A percentile compares a stretch with the other conserved stretches of the same genome.
These are phyloP conservation scores for Graphilbum ipis-grandicollis DNA, from an alignment of 2,329 filamentous ascomycete species.

Conservation along the genomic window DNA sequence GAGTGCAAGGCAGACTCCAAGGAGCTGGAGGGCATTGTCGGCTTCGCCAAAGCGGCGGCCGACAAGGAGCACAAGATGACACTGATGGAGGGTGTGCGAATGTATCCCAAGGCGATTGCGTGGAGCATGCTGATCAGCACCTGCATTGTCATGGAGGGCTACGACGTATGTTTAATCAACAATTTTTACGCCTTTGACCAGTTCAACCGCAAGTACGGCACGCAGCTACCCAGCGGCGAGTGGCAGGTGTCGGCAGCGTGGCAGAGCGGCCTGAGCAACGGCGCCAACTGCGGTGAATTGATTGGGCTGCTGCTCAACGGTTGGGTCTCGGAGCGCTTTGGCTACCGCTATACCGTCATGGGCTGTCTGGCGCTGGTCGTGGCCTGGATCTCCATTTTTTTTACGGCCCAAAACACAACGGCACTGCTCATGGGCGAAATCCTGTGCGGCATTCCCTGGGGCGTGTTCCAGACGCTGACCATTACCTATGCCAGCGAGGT, in stretches of 20 bases:
- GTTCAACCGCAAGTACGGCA: constrained; percentile 41
- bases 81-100: constrained; percentile 55
- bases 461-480: constrained; percentile 22
- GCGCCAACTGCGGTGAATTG: constrained; percentile 43
- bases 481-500: constrained; percentile 56
- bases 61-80: constrained; percentile 54
- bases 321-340: constrained; percentile 46
- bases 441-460: constrained; percentile 36
- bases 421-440: constrained; percentile 44
- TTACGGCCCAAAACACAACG: constrained; percentile 43
- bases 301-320: constrained; percentile 51
- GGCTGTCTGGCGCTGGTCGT: constrained; percentile 33
- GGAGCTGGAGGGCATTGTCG: constrained; percentile 15
- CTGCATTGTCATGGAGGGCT: constrained; percentile 83
- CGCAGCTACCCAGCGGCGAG: constrained; percentile 21
- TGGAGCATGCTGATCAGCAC: constrained; percentile 83
- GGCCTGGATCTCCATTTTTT: constrained; percentile 45
- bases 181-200: constrained; percentile 45
- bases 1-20: constrained; percentile 3
- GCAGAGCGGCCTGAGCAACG: constrained; percentile 41
- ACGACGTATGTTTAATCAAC: constrained; percentile 65
- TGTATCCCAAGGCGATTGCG: constrained; percentile 73
- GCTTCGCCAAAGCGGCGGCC: constrained; percentile 30
- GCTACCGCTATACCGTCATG: constrained; percentile 49
- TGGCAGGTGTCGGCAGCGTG: constrained; percentile 42